phyloP scores from a whole-genome alignment of 768 basidiomycete species.

The Leucocoprinus birnbaumii region DNA sequence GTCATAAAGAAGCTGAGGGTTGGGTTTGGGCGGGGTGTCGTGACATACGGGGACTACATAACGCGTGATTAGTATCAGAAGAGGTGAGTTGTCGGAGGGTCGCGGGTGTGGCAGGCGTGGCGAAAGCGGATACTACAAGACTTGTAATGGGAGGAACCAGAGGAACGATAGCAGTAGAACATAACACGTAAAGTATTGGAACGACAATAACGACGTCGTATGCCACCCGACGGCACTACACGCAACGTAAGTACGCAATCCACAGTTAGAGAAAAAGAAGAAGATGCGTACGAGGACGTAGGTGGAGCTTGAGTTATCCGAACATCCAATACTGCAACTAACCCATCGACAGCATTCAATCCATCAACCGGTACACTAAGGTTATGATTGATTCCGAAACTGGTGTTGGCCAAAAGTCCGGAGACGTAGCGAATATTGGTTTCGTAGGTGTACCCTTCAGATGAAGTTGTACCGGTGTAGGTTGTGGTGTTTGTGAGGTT shows the following conservation, averaged over 20 bases:
- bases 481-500: conserved; percentile 57
- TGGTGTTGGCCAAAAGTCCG: conserved; percentile 69
- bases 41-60: neutral
- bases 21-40: no score
- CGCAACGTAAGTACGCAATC: neutral
- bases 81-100: no score
- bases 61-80: conserved; percentile 6
- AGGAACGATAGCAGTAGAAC: conserved; percentile 4
- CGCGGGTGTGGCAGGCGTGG: neutral
- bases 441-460: conserved; percentile 68
- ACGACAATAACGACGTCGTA: conserved; percentile 14
- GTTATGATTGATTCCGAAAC: conserved; percentile 68
- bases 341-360: conserved; percentile 74
- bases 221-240: conserved; percentile 16
- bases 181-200: conserved; percentile 15
- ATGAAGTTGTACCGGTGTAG: conserved; percentile 62
- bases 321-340: conserved; percentile 77
- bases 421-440: conserved; percentile 67
- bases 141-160: conserved; percentile 8
- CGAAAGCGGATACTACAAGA: conserved; percentile 5
- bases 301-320: conserved; percentile 45
- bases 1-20: no score
- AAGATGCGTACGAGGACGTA: conserved; percentile 27
- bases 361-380: conserved; percentile 45
- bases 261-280: neutral